Percentiles rank a stretch among this genome's conserved stretches.
Evolutionary conservation across 2,329 filamentous ascomycete genomes (phyloP).

Genomic region (Sordariomycetes sp.): DNA sequence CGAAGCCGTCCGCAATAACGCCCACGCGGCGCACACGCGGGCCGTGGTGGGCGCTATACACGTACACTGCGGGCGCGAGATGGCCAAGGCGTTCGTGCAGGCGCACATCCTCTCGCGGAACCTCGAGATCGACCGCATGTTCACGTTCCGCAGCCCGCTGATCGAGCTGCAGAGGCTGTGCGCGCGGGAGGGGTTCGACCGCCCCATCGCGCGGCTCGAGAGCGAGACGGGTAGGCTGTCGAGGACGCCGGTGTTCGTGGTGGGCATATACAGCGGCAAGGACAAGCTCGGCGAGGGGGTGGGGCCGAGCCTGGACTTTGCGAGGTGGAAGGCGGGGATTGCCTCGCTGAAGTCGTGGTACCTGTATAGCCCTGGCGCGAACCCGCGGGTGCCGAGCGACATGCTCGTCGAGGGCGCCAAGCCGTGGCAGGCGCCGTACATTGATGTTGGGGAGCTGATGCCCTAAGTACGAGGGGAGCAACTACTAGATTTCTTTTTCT

Average conservation of each 20-base stretch:
- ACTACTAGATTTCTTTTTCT: background rate
- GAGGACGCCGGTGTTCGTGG: conserved; percentile 80
- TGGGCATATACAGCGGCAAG: conserved; percentile 83
- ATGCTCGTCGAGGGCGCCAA: conserved; percentile 50
- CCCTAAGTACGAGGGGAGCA: background rate
- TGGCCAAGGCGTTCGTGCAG: conserved; percentile 73
- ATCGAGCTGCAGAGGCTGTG: conserved; percentile 77
- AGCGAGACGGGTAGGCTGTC: conserved; percentile 83
- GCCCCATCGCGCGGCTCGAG: conserved; percentile 75
- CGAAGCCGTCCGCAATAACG: conserved; percentile 65
- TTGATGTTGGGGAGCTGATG: conserved; percentile 63
- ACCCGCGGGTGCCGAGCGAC: conserved; percentile 58
- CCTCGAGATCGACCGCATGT: conserved; percentile 66
- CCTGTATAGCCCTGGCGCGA: conserved; percentile 69
- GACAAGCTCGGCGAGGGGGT: conserved; percentile 91
- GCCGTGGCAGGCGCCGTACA: conserved; percentile 56
- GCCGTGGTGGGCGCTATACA: conserved; percentile 80
- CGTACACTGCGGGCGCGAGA: conserved; percentile 67
- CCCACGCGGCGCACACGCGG: conserved; percentile 67
- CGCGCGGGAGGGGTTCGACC: conserved; percentile 78
- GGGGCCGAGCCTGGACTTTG: conserved; percentile 67
- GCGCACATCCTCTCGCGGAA: conserved; percentile 75
- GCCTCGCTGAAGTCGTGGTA: conserved; percentile 91
- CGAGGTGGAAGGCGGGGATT: conserved; percentile 69
- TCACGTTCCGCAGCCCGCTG: conserved; percentile 75